phyloP scores from a whole-genome alignment of 148 eudicot species.

The Vaccinium macrocarpon region DNA sequence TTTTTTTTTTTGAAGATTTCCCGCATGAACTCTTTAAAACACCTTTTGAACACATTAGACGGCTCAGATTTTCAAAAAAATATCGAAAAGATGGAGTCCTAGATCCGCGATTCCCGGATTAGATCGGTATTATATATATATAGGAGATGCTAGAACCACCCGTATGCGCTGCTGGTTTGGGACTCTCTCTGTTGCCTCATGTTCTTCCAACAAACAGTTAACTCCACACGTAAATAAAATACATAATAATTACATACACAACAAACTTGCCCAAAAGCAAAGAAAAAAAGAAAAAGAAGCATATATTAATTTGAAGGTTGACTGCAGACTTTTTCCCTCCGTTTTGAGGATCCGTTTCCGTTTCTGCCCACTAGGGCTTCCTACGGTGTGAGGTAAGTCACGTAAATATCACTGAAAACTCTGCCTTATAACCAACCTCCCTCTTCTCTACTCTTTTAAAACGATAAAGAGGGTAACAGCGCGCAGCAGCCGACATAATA shows the following conservation, averaged over 20 bases:
- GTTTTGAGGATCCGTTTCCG: background rate
- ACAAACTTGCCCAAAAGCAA: background rate
- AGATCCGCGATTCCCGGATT: too few relatives aligned
- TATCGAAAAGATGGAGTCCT: too few relatives aligned
- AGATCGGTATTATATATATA: too few relatives aligned
- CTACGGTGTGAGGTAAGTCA: background rate
- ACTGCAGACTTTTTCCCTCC: background rate
- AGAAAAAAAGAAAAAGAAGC: background rate
- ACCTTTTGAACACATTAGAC: too few relatives aligned
- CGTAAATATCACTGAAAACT: background rate
- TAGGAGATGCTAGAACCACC: too few relatives aligned
- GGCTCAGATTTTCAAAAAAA: too few relatives aligned
- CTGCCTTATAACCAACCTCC: background rate
- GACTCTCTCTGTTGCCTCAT: too few relatives aligned
- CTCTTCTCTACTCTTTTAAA: background rate
- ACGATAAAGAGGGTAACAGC: background rate
- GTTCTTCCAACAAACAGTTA: too few relatives aligned
- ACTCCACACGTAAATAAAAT: too few relatives aligned
- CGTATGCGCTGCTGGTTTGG: too few relatives aligned
- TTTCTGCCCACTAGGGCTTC: slow-evolving; percentile 8
- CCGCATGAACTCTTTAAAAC: too few relatives aligned
- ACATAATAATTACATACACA: background rate
- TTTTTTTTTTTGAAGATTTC: too few relatives aligned
- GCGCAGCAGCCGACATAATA: slow-evolving; percentile 6
- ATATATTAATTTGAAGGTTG: background rate